phyloP scores from a whole-genome alignment of 2,329 filamentous ascomycete genomes.

The Diaporthe australafricana region DNA sequence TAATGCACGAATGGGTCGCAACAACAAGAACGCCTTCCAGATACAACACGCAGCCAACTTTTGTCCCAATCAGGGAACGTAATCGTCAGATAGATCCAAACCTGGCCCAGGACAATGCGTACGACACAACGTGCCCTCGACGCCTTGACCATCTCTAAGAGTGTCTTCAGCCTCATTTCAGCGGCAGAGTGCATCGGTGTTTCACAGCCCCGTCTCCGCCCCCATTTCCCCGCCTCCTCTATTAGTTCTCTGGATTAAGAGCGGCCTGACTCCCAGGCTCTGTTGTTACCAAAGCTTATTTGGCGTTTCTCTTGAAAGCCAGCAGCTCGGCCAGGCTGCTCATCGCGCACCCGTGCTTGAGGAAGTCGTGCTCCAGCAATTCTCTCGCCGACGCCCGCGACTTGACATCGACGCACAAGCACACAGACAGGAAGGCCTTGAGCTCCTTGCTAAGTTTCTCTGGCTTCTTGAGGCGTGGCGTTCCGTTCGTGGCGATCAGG shows the following conservation, averaged over 20 bases:
- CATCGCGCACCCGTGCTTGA: constrained; percentile 89
- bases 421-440: constrained; percentile 96
- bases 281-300: constrained; percentile 55
- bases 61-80: constrained; percentile 26
- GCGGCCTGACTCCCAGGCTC: not conserved
- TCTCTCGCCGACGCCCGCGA: constrained; percentile 92
- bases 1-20: constrained; percentile 29
- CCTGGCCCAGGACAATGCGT: constrained; percentile 23
- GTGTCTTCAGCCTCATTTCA: not conserved
- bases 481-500: constrained; percentile 97
- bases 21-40: constrained; percentile 29
- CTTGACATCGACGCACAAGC: constrained; percentile 96
- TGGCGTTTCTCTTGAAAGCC: constrained; percentile 82
- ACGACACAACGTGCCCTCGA: constrained; percentile 15
- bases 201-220: not conserved
- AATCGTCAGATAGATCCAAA: constrained; percentile 32
- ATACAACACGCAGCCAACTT: constrained; percentile 32
- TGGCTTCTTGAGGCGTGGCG: constrained; percentile 95
- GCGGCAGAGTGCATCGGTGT: not conserved
- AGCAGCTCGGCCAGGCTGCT: constrained; percentile 87
- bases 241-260: not conserved
- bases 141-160: constrained; percentile 3
- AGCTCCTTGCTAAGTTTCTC: constrained; percentile 98
- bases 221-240: not conserved
- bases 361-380: constrained; percentile 90